Evolutionary conservation across 768 basidiomycete species (phyloP), one percentile per base, ranked within the genome.

Genomic region (Rhodotorula graminis): DNA sequence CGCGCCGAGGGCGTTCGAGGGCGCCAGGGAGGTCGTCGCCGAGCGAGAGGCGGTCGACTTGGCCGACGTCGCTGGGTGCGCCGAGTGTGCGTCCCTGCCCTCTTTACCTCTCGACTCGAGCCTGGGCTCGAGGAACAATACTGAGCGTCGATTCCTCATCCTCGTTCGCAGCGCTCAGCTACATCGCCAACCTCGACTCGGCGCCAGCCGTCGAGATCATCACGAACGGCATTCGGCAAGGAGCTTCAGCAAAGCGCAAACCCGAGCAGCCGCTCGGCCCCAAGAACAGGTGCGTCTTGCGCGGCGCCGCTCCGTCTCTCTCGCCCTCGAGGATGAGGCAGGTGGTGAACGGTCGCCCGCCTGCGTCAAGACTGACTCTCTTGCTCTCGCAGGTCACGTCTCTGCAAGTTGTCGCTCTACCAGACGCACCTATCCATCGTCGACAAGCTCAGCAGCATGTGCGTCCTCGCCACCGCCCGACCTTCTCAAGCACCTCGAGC

Each of bases 161-260:
- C 19, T 23, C 50, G 52, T 31, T 0, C 2, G 29, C 40, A 58
- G 68, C 44, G 0, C 46, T 64, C 15, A 49, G 33, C 46, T 69
- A 49, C 10, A 49, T 69, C 56, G 42, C 42, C 40, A 44, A 64
- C n/a, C 37, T 59, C 23, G 42, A 3, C 44, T 12, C 44, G 11
- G 56, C 44, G 4, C 15, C 25, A 91, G 91, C 90, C 0, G 80
- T 92, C 18, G 90, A 94, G 78, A 84, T 91, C 31, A 78, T 92
- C 59, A 90, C 90, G 74, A 90, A 90, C 72, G 91, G 92, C 5
- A 82, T 88, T n/a, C 88, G 86, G 77, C 87, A 91, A 58, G 91
- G 91, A 3, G 87, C 90, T 3, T 82, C 89, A 19, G 86, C 88
- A 0, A 91, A 90, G 78, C 86, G 72, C 4, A 73, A 71, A 19